phyloP scores from a whole-genome alignment of 2,329 filamentous ascomycete species.

The Nothophoma quercina region DNA sequence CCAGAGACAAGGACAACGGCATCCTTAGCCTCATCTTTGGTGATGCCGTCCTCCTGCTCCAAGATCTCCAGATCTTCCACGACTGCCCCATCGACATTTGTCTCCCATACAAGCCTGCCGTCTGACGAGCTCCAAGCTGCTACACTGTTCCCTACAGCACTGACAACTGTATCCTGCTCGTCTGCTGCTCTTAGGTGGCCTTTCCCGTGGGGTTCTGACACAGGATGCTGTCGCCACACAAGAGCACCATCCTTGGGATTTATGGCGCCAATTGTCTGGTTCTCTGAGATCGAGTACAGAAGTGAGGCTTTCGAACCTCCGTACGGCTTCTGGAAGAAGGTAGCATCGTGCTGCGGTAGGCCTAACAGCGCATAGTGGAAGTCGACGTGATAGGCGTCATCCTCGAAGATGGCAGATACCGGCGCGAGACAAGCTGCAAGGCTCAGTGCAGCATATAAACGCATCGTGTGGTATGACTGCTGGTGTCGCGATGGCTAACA shows the following conservation, averaged over 20 bases:
- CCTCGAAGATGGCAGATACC: slow-evolving; percentile 77
- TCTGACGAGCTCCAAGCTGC: slow-evolving; percentile 84
- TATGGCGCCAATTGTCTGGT: slow-evolving; percentile 82
- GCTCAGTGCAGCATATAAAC: slow-evolving; percentile 45
- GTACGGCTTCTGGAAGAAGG: slow-evolving; percentile 92
- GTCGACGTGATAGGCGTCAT: slow-evolving; percentile 91
- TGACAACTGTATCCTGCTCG: slow-evolving; percentile 78
- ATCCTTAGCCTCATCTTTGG: slow-evolving; percentile 64
- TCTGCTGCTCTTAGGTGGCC: slow-evolving; percentile 74
- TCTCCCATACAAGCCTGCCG: slow-evolving; percentile 80
- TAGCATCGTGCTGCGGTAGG: slow-evolving; percentile 79
- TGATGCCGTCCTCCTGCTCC: slow-evolving; percentile 69
- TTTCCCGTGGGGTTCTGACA: slow-evolving; percentile 46
- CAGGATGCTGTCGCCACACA: slow-evolving; percentile 83
- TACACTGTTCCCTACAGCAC: slow-evolving; percentile 73
- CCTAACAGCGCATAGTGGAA: slow-evolving; percentile 92
- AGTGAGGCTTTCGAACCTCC: slow-evolving; percentile 84
- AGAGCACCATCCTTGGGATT: slow-evolving; percentile 85
- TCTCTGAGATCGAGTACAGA: slow-evolving; percentile 88
- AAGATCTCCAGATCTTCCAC: slow-evolving; percentile 79
- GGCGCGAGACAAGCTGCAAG: slow-evolving; percentile 56
- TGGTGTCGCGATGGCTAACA: slow-evolving; percentile 3
- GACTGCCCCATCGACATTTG: slow-evolving; percentile 62
- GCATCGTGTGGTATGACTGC: slow-evolving; percentile 42
- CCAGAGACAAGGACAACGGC: slow-evolving; percentile 72